These are phyloP conservation scores for Gossypium rotundifolium DNA, from an alignment of 345 rosid species.

Conservation along the genomic window DNA sequence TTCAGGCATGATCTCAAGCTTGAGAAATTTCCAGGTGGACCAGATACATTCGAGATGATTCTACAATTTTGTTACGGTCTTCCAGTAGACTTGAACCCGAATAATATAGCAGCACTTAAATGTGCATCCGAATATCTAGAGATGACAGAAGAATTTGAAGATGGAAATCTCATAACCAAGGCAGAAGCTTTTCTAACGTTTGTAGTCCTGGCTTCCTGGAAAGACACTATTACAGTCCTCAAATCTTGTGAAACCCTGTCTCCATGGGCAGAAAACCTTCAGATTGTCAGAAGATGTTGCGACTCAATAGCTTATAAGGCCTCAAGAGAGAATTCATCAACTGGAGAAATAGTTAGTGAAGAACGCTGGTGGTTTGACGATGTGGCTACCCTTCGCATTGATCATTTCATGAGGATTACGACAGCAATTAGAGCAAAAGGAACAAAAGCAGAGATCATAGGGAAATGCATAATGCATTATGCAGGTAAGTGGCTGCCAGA, in stretches of 20 bases:
- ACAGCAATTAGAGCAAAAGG: conserved; percentile 54
- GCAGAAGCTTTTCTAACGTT: conserved; percentile 82
- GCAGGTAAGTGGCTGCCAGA: conserved; percentile 52
- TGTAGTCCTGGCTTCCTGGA: conserved; percentile 73
- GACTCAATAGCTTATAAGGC: conserved; percentile 80
- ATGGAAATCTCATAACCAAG: conserved; percentile 68
- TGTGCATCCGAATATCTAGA: conserved; percentile 81
- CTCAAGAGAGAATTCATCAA: conserved; percentile 33
- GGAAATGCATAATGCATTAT: conserved; percentile 52
- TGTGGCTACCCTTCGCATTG: conserved; percentile 43
- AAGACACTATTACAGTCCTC: conserved; percentile 64
- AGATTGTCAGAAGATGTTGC: conserved; percentile 75
- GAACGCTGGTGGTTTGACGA: conserved; percentile 51
- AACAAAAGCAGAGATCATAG: conserved; percentile 44
- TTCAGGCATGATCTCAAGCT: conserved; percentile 52
- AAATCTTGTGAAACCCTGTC: conserved; percentile 62
- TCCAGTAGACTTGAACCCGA: conserved; percentile 51
- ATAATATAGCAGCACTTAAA: conserved; percentile 58
- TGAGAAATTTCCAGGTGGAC: conserved; percentile 72
- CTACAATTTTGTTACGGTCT: conserved; percentile 68
- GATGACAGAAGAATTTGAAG: conserved; percentile 84
- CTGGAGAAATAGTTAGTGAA: conserved; percentile 25
- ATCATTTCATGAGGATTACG: conserved; percentile 72
- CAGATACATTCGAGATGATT: conserved; percentile 60
- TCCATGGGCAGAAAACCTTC: conserved; percentile 90